Evolutionary conservation across 192 early-diverging fungal genomes (phyloP), one percentile per base, ranked within the genome.

Genomic region (Jimgerdemannia flammicorona): DNA sequence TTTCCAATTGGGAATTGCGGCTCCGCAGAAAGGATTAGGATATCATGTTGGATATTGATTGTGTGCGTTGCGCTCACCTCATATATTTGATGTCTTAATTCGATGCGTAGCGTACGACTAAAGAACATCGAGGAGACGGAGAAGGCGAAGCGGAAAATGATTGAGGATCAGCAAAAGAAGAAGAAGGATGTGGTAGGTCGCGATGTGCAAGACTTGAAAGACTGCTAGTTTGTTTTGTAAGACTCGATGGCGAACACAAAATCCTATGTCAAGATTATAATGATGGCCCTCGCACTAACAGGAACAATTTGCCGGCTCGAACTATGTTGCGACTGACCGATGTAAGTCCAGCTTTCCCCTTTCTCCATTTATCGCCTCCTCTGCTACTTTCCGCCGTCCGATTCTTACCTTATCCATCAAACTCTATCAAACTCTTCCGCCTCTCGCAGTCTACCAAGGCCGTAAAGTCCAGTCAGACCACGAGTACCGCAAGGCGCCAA

Each of bases 71-170:
- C 29, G 29, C 29, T 29, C 29, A 29, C 29, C 29, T 29, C 29
- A 29, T 29, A 29, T 29, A 29, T 29, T 29, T 29, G 29, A 29
- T 29, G 29, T 29, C 29, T 29, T 29, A 29, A 29, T 29, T 29
- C 29, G 29, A 29, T 40, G 73, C 67, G n/a, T 75, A 87, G 87
- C 72, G 83, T 81, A 65, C 81, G 83, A 44, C 78, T 94, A 9
- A 87, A 87, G 69, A 96, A 95, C 72, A 95, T 94, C 67, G 90
- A 92, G 74, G 91, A 90, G 64, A 97, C 96, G 4, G 91, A 95
- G 74, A 85, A 76, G 18, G 93, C 29, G 29, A 29, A 29, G 29
- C 29, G 29, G 29, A 29, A 29, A 29, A 29, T 29, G 29, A 29
- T 29, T 91, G 40, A 93, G 91, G 78, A 85, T 91, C 18, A 85